Conservation (phyloP, 1,284 basidiomycete species). For the Amylostereum areolatum region DNA sequence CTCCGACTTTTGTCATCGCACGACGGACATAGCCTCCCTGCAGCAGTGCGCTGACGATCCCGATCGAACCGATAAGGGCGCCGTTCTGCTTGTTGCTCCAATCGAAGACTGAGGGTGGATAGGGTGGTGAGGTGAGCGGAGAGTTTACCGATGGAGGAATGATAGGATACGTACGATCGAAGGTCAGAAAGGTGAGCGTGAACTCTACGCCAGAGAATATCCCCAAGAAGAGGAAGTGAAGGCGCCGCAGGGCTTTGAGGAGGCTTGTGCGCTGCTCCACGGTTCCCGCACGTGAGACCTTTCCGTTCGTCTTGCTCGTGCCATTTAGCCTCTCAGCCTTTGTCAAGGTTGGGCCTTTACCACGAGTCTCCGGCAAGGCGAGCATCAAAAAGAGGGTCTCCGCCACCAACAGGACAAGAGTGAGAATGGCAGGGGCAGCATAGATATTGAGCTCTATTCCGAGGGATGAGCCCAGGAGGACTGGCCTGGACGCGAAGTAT, state of each 20-base stretch:
- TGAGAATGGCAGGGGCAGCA: slow-evolving; percentile 76
- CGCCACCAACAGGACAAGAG: slow-evolving; percentile 59
- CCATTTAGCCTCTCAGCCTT: slow-evolving; percentile 16
- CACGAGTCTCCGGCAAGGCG: slow-evolving; percentile 77
- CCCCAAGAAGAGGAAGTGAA: slow-evolving; percentile 81
- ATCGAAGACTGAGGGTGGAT: slow-evolving; percentile 58
- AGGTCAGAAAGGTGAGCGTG: slow-evolving; percentile 87
- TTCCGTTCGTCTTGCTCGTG: slow-evolving; percentile 16
- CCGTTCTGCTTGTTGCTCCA: slow-evolving; percentile 91
- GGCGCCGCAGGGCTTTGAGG: slow-evolving; percentile 49
- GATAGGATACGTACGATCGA: slow-evolving; percentile 57
- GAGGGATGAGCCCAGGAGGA: slow-evolving; percentile 48
- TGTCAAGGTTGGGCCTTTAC: slow-evolving; percentile 26
- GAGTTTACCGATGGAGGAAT: not conserved
- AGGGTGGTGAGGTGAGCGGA: slow-evolving; percentile 2
- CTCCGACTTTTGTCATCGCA: slow-evolving; percentile 62
- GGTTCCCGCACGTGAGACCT: slow-evolving; percentile 23
- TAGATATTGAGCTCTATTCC: slow-evolving; percentile 79
- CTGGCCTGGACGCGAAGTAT: slow-evolving; percentile 70
- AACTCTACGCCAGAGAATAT: slow-evolving; percentile 92
- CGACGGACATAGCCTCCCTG: slow-evolving; percentile 90
- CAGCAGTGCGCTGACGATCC: slow-evolving; percentile 78
- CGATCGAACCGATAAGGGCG: slow-evolving; percentile 80
- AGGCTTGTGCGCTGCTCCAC: slow-evolving; percentile 44
- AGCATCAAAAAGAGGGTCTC: slow-evolving; percentile 70